Evolutionary conservation across 2,329 filamentous ascomycete species (phyloP).

Genomic region (Aspergillus aculeatus): DNA sequence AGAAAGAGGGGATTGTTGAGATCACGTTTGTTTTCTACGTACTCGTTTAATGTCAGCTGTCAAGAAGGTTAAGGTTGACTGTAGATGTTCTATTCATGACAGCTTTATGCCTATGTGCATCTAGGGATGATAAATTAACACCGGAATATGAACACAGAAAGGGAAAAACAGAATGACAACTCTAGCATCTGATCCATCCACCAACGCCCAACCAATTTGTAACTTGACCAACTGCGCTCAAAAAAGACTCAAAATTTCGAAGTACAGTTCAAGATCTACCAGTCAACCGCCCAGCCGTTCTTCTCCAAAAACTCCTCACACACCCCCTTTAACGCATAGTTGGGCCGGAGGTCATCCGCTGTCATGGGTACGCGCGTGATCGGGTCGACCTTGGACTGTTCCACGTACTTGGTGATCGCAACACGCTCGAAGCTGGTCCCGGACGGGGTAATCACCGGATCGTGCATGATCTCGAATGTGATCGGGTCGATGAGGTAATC

Average conservation of each 20-base stretch:
- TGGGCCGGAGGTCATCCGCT: constrained; percentile 71
- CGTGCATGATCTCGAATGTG: constrained; percentile 53
- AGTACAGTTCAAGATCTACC: constrained; percentile 50
- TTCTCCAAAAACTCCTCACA: constrained; percentile 80
- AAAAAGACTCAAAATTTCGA: not conserved
- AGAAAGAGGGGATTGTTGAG: not conserved
- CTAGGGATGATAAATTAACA: not conserved
- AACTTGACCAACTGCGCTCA: not conserved
- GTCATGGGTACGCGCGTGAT: constrained; percentile 74
- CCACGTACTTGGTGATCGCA: constrained; percentile 81
- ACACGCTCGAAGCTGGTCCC: constrained; percentile 88
- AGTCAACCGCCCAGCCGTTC: constrained; percentile 93
- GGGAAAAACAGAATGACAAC: not conserved
- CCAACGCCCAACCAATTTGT: constrained; percentile 2
- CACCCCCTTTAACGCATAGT: constrained; percentile 75
- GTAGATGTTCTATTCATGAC: not conserved
- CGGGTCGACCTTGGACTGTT: constrained; percentile 72
- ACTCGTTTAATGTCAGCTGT: too few relatives aligned
- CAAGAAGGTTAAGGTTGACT: too few relatives aligned
- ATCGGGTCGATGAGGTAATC: constrained; percentile 51
- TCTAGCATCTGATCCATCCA: not conserved
- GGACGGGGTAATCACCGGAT: constrained; percentile 61
- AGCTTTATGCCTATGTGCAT: not conserved
- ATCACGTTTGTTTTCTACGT: not conserved
- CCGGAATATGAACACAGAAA: not conserved